These are phyloP conservation scores for Scalesia atractyloides DNA, from an alignment of 129 eudicot species.

Conservation along the genomic window DNA sequence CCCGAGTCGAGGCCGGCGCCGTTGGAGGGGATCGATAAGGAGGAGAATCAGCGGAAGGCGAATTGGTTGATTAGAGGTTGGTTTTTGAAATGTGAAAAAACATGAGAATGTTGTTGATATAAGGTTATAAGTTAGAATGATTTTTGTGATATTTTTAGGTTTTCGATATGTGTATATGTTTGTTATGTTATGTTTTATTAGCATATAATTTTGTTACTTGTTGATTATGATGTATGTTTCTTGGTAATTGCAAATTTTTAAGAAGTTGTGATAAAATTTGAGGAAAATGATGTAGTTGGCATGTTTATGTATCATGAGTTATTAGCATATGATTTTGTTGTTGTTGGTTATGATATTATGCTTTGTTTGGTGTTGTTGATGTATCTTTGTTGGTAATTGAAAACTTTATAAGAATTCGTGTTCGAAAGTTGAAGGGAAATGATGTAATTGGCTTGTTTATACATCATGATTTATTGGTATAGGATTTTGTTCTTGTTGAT, in stretches of 20 bases:
- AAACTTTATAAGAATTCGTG: not conserved
- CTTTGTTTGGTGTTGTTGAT: not conserved
- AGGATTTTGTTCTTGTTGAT: slow-evolving; percentile 4
- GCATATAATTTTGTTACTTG: too few species aligned
- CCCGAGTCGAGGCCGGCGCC: slow-evolving; percentile 45
- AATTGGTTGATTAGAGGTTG: slow-evolving; percentile 74
- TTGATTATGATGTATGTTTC: not conserved
- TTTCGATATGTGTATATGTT: too few species aligned
- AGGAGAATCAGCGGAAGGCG: slow-evolving; percentile 68
- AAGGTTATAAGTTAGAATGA: slow-evolving; percentile 17
- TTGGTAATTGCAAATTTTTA: too few species aligned
- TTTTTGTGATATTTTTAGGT: too few species aligned
- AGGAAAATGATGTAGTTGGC: too few species aligned
- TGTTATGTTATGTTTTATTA: too few species aligned
- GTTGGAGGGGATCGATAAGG: slow-evolving; percentile 40
- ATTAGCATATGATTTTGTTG: slow-evolving; percentile 1
- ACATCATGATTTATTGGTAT: not conserved
- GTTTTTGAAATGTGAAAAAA: slow-evolving; percentile 31
- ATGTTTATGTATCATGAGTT: not conserved
- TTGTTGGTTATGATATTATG: not conserved
- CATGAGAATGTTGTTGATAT: slow-evolving; percentile 15
- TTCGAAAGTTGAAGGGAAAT: not conserved
- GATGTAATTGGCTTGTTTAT: slow-evolving; percentile 3
- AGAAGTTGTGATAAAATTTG: too few species aligned
- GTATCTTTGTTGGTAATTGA: not conserved